Percentiles rank a stretch among this genome's conserved stretches.
phyloP scores from a whole-genome alignment of 495 filamentous ascomycete genomes.

The Apiosordaria backusii region DNA sequence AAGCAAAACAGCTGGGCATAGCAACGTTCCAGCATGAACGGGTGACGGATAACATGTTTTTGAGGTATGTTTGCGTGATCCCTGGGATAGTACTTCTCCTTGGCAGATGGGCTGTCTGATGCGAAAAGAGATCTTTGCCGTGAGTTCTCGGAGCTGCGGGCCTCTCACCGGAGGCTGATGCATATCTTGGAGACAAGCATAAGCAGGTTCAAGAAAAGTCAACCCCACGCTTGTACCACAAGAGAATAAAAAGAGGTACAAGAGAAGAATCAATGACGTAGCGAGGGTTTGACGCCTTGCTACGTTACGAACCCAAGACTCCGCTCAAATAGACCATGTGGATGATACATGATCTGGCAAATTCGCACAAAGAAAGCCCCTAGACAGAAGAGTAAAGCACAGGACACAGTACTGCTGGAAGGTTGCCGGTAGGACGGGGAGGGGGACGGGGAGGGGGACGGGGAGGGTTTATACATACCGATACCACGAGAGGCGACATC shows the following conservation, averaged over 20 bases:
- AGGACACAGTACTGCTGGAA: conserved; percentile 67
- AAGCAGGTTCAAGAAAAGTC: conserved; percentile 66
- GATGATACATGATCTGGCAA: conserved; percentile 76
- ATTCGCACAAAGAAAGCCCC: conserved; percentile 73
- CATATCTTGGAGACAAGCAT: conserved; percentile 52
- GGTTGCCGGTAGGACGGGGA: conserved; percentile 46
- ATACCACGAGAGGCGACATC: conserved; percentile 99
- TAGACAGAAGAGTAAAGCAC: conserved; percentile 89
- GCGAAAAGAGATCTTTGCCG: not conserved
- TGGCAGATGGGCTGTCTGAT: conserved; percentile 46
- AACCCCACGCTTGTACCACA: conserved; percentile 69
- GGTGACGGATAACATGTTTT: conserved; percentile 37
- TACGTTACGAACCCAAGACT: conserved; percentile 82
- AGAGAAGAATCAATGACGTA: conserved; percentile 70
- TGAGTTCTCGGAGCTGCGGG: not conserved
- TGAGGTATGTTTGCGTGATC: conserved; percentile 66
- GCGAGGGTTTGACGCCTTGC: conserved; percentile 54
- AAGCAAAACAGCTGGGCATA: conserved; percentile 41
- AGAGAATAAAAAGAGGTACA: conserved; percentile 49
- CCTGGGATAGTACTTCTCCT: conserved; percentile 55
- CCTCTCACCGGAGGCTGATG: not conserved
- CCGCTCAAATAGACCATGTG: conserved; percentile 71
- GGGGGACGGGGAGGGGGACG: conserved; percentile 39
- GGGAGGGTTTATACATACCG: conserved; percentile 78
- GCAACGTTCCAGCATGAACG: conserved; percentile 56